phyloP scores from a whole-genome alignment of 768 basidiomycete genomes.

The Cystobasidiopsis lactophilus region DNA sequence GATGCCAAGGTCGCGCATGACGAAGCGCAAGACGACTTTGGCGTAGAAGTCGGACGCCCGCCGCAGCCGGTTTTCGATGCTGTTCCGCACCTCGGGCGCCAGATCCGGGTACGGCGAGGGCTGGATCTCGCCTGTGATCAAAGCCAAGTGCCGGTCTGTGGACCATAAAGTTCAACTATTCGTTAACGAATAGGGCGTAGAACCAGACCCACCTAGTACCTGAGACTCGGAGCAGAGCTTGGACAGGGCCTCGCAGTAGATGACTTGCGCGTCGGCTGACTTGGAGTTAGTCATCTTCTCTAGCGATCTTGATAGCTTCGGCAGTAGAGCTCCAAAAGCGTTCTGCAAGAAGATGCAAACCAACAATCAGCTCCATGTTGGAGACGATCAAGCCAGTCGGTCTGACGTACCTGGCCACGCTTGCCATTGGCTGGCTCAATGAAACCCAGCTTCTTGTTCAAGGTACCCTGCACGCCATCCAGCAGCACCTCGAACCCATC shows the following conservation, averaged over 20 bases:
- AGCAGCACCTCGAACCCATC: constrained; percentile 73
- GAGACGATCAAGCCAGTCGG: no score
- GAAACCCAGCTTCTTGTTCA: constrained; percentile 16
- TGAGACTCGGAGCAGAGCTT: constrained; percentile 52
- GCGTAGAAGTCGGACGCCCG: constrained; percentile 81
- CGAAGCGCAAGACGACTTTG: constrained; percentile 66
- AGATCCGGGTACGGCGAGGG: constrained; percentile 37
- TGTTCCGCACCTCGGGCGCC: constrained; percentile 38
- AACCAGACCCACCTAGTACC: constrained; percentile 30
- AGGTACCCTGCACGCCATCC: constrained; percentile 27
- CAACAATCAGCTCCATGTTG: no score
- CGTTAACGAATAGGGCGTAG: not conserved
- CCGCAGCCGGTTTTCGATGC: constrained; percentile 51
- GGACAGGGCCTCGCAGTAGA: constrained; percentile 54
- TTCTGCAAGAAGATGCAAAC: not conserved
- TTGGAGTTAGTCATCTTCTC: constrained; percentile 17
- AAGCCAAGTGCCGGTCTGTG: constrained; percentile 8
- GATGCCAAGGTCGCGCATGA: constrained; percentile 64
- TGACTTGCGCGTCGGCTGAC: constrained; percentile 24
- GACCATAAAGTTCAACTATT: not conserved
- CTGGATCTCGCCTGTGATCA: not conserved
- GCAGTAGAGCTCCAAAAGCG: constrained; percentile 16
- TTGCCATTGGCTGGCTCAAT: constrained; percentile 63
- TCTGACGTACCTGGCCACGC: constrained; percentile 35
- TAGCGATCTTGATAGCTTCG: constrained; percentile 14